phyloP scores from a whole-genome alignment of 805 yeast genomes.

The Pichia eremophila region DNA sequence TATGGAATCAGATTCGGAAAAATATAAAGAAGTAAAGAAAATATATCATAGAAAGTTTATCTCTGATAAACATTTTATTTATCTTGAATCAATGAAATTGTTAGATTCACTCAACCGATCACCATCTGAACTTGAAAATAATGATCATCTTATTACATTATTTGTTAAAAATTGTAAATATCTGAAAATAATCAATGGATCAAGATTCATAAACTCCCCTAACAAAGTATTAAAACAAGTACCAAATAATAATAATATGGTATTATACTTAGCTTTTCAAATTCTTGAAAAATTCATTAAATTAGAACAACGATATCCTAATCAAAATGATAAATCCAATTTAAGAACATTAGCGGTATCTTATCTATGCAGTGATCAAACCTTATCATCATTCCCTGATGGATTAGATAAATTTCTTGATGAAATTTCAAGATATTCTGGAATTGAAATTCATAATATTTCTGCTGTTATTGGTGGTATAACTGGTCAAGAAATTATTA shows the following conservation, averaged over 20 bases:
- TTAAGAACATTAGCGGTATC: slow-evolving; percentile 20
- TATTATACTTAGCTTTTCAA: slow-evolving; percentile 35
- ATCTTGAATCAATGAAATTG: slow-evolving; percentile 22
- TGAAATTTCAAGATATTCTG: slow-evolving; percentile 33
- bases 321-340: slow-evolving; percentile 13
- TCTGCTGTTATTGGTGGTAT: slow-evolving; percentile 75
- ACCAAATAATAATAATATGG: not conserved
- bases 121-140: slow-evolving; percentile 16
- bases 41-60: slow-evolving; percentile 49
- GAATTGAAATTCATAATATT: slow-evolving; percentile 44
- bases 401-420: slow-evolving; percentile 30
- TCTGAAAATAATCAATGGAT: slow-evolving; percentile 30
- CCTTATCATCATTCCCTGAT: slow-evolving; percentile 22
- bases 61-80: slow-evolving; percentile 37
- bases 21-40: slow-evolving; percentile 47
- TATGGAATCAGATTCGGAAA: slow-evolving; percentile 70
- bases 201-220: not conserved
- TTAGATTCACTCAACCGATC: slow-evolving; percentile 23
- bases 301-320: slow-evolving; percentile 12
- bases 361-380: slow-evolving; percentile 12
- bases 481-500: slow-evolving; percentile 76
- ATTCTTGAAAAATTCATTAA: slow-evolving; percentile 21
- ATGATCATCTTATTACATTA: slow-evolving; percentile 27
- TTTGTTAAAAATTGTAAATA: slow-evolving; percentile 58
- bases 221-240: not conserved